Percentiles rank a stretch among this genome's conserved stretches.
These are phyloP conservation scores for Hagleromyces aurorensis DNA, from an alignment of 805 yeast species.

Conservation along the genomic window DNA sequence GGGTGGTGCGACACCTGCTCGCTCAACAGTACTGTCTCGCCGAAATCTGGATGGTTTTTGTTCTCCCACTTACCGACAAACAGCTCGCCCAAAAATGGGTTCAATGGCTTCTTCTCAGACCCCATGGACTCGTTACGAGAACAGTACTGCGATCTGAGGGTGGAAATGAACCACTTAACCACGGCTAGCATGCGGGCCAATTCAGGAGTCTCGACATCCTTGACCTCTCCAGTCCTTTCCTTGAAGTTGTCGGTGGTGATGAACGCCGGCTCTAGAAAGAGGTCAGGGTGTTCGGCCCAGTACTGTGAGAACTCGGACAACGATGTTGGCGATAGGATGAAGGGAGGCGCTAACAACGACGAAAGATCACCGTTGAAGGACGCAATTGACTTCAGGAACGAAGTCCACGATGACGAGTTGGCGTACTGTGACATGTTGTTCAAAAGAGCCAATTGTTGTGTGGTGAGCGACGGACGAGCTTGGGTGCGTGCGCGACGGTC, in stretches of 20 bases:
- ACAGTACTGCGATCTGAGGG: constrained; percentile 88
- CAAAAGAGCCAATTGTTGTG: too few species aligned
- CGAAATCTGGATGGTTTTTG: constrained; percentile 42
- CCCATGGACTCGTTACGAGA: constrained; percentile 88
- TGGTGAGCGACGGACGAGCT: too few species aligned
- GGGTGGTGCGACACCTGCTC: constrained; percentile 99
- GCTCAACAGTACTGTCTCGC: constrained; percentile 71
- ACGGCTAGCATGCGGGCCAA: constrained; percentile 62
- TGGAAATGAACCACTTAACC: constrained; percentile 83
- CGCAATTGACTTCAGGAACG: constrained; percentile 83
- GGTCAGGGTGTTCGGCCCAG: constrained; percentile 91
- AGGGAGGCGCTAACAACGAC: constrained; percentile 94
- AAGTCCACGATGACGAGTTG: constrained; percentile 68
- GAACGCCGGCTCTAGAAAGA: constrained; percentile 64
- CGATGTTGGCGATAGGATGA: constrained; percentile 85
- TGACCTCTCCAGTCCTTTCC: constrained; percentile 25
- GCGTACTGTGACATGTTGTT: constrained; percentile 30
- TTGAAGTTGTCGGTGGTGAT: constrained; percentile 20
- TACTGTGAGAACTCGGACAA: constrained; percentile 87
- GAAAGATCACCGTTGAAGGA: constrained; percentile 91
- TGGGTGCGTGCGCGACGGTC: too few species aligned
- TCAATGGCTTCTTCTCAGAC: constrained; percentile 93
- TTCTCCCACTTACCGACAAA: constrained; percentile 86
- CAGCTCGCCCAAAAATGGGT: constrained; percentile 92
- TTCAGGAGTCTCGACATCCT: constrained; percentile 41